Evolutionary conservation across 108 stramenopile species (phyloP), one percentile per base, ranked within the genome.

Genomic region (Cyclotella cryptica): DNA sequence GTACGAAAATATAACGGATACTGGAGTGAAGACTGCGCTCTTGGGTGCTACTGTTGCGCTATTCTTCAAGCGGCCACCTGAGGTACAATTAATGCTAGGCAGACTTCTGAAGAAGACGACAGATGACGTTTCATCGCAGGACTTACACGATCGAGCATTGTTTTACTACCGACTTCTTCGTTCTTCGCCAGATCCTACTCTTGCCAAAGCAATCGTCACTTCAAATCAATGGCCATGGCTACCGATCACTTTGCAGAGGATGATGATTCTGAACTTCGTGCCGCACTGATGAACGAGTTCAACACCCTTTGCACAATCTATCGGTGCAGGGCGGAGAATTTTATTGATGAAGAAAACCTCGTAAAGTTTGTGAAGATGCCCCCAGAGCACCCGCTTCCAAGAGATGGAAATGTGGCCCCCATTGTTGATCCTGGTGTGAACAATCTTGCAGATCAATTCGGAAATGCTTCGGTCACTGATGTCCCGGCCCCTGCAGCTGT

Each of bases 1-100:
- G 10, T 94, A 96, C 59, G 93, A 89, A 22, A 66, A 74, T 28
- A 84, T 90, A 54, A 75, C 77, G 26, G 88, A 90, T 64, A 78
- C 82, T 22, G 53, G 57, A 0, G 91, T 99, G 29, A 97, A 98
- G 78, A 88, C 95, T 77, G 89, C 96, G 22, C 84, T 99, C 45
- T 83, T 99, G 47, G 93, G 89, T 19, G 93, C 95, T 40, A 90
- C 97, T 12, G 88, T 97, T 75, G 98, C 97, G 68, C 85, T 99
- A 3, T 99, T 99, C 84, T 98, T 98, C 81, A 73, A 88, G 75
- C 88, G 98, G n/a, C 95, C 99, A n/a, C 97, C 98, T 1, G 98
- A 99, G 84, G 85, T 96, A 53, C 97, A 98, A 70, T 77, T 77
- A 5, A 99, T 99, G 98, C 88, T 99, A 24, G 98, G 97, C 19